Base-by-base conservation (phyloP, 306 rosid species). In the Sphenostylis stenocarpa region DNA sequence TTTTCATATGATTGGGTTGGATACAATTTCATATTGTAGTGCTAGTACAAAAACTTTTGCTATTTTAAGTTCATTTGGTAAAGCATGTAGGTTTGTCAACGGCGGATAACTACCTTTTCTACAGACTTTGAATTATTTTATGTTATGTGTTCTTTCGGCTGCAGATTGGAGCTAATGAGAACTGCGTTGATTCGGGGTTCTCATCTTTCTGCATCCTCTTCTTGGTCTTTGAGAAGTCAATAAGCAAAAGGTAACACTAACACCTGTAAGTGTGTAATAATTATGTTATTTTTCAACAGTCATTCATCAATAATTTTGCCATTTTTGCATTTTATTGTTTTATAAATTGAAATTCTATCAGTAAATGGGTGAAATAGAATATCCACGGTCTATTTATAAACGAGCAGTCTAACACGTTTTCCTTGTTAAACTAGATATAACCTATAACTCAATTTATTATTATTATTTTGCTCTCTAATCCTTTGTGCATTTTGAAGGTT, bases 211-310 rank as follows among this genome's bases (percentile, higher is more conserved):
- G 81, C 97, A 91, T 80, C 96, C 96, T 78, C 88, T 96, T 83
- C 97, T 95, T 70, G 97, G 97, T 70, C 97, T 92, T 73, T 90
- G 96, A 96, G 91, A 92, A 85, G 83, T 95, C 80, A 82, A 90
- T 53, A 89, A 90, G 83, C 97, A 92, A 76, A 92, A 92, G 58
- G 96, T 92, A 83, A 73, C 16, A 56, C 38, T 20, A 0, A n/a
- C n/a, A n/a, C n/a, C n/a, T 9, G 43, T 8, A 38, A 38, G 43
- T 7, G 4, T 48, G 9, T 80, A 24, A n/a, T n/a, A n/a, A n/a
- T 49, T 76, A 19, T 55, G 61, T 31, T 19, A 20, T 56, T 45
- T 70, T n/a, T 72, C 44, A 80, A 52, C 53, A 33, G 17, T 73
- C 81, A 26, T 36, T 63, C 65, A 36, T 39, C 64, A 67, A 33